A percentile compares a stretch with the other conserved stretches of the same genome.
Evolutionary conservation across 2,329 filamentous ascomycete genomes (phyloP).

Genomic region (Pestalotiopsis sp.): DNA sequence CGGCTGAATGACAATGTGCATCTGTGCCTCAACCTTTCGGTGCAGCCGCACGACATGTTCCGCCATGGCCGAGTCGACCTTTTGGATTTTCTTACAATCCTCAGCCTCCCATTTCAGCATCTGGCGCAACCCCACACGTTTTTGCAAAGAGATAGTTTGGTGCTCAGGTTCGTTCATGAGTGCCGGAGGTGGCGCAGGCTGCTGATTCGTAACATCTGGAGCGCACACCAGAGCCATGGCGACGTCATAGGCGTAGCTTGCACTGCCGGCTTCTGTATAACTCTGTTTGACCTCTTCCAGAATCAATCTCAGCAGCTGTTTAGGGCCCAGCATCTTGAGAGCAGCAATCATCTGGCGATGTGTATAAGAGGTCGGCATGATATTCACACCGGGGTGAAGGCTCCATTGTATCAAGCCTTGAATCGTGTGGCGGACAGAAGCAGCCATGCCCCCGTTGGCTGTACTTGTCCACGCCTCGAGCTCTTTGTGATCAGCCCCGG

Average conservation of each 20-base stretch:
- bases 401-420: slow-evolving; percentile 70
- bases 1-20: slow-evolving; percentile 57
- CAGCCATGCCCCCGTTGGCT: slow-evolving; percentile 57
- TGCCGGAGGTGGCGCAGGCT: slow-evolving; percentile 32
- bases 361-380: slow-evolving; percentile 68
- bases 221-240: slow-evolving; percentile 71
- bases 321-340: slow-evolving; percentile 64
- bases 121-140: slow-evolving; percentile 60
- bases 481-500: slow-evolving; percentile 66
- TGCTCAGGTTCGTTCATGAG: slow-evolving; percentile 33
- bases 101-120: slow-evolving; percentile 62
- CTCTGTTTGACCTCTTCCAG: slow-evolving; percentile 70
- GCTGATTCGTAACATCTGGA: slow-evolving; percentile 57
- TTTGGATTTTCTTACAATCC: slow-evolving; percentile 58
- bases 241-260: slow-evolving; percentile 68
- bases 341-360: slow-evolving; percentile 70
- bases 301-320: slow-evolving; percentile 61
- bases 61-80: slow-evolving; percentile 58
- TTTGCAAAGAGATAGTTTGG: slow-evolving; percentile 37
- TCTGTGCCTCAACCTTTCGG: slow-evolving; percentile 67
- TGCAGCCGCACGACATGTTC: slow-evolving; percentile 67
- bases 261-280: slow-evolving; percentile 57
- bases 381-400: slow-evolving; percentile 55
- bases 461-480: slow-evolving; percentile 68
- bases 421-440: slow-evolving; percentile 62